A percentile compares a stretch with the other conserved stretches of the same genome.
Evolutionary conservation across 768 basidiomycete genomes (phyloP).

Genomic region (Termitomyces sp.): DNA sequence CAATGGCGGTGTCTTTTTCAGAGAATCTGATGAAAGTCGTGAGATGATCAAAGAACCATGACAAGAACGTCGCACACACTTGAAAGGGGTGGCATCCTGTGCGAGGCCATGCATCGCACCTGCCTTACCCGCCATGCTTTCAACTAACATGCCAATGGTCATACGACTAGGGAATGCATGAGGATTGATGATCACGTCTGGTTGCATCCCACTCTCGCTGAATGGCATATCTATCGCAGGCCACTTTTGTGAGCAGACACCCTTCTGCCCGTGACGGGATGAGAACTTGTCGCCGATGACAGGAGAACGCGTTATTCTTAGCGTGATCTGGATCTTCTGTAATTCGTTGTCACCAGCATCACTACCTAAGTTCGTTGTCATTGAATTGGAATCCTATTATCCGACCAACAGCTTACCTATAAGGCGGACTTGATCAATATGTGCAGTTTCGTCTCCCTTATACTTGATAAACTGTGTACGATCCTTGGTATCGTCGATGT

Average conservation of each 20-base stretch:
- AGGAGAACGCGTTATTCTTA: slow-evolving; percentile 90
- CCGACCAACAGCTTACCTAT: slow-evolving; percentile 52
- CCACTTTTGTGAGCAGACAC: slow-evolving; percentile 99
- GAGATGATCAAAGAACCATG: slow-evolving; percentile 11
- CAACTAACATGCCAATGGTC: slow-evolving; percentile 99
- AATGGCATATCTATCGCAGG: slow-evolving; percentile 98
- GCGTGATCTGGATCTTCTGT: slow-evolving; percentile 89
- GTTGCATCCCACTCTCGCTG: slow-evolving; percentile 97
- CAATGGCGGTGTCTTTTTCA: slow-evolving; percentile 94
- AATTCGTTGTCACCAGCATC: slow-evolving; percentile 86
- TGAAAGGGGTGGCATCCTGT: slow-evolving; percentile 98
- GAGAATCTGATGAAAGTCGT: slow-evolving; percentile 58
- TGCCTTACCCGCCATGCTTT: slow-evolving; percentile 99
- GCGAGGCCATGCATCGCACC: slow-evolving; percentile 98
- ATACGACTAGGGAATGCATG: slow-evolving; percentile 99
- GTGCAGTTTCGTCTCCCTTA: slow-evolving; percentile 91
- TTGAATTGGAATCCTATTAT: background rate
- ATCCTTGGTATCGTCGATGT: slow-evolving; percentile 80
- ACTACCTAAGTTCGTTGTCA: slow-evolving; percentile 44
- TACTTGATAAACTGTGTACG: slow-evolving; percentile 88
- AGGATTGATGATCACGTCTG: slow-evolving; percentile 98
- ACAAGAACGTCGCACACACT: slow-evolving; percentile 44
- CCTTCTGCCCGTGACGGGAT: slow-evolving; percentile 97
- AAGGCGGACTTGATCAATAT: slow-evolving; percentile 87
- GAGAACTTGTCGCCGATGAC: slow-evolving; percentile 99